These are phyloP conservation scores for Penicillium atrosanguineum DNA, from an alignment of 495 filamentous ascomycete genomes.

Conservation along the genomic window DNA sequence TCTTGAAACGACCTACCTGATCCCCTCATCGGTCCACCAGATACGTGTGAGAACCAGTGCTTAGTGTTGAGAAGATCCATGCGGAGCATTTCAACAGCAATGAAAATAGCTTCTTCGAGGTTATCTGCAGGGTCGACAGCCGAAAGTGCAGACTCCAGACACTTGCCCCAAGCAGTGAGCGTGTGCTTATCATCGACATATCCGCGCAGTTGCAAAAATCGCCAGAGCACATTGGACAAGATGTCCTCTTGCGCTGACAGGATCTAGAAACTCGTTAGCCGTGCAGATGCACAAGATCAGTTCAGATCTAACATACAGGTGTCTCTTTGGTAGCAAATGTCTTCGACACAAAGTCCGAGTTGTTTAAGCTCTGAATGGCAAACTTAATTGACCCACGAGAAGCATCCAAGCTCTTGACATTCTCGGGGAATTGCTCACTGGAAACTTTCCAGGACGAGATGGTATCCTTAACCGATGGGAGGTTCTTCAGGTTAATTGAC, in stretches of 20 bases:
- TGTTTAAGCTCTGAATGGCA: slow-evolving; percentile 55
- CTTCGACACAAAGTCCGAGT: slow-evolving; percentile 62
- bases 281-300: background rate
- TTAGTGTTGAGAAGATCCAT: slow-evolving; percentile 71
- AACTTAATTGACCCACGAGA: slow-evolving; percentile 43
- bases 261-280: slow-evolving; percentile 21
- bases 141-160: slow-evolving; percentile 65
- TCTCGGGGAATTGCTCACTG: slow-evolving; percentile 45
- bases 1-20: slow-evolving; percentile 42
- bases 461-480: slow-evolving; percentile 57
- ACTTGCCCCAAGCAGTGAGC: slow-evolving; percentile 81
- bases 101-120: slow-evolving; percentile 63
- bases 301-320: slow-evolving; percentile 26
- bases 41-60: slow-evolving; percentile 55
- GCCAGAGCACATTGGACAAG: slow-evolving; percentile 73
- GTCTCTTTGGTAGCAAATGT: slow-evolving; percentile 51
- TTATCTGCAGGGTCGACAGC: slow-evolving; percentile 53
- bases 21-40: slow-evolving; percentile 58
- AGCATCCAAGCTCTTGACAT: slow-evolving; percentile 39
- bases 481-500: slow-evolving; percentile 63
- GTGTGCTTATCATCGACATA: slow-evolving; percentile 79
- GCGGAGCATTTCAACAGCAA: slow-evolving; percentile 77
- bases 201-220: slow-evolving; percentile 83
- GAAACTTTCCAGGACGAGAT: slow-evolving; percentile 74
- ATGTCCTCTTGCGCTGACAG: slow-evolving; percentile 65